phyloP scores from a whole-genome alignment of 371 early-diverging fungal species.

The Rhizopus arrhizus region DNA sequence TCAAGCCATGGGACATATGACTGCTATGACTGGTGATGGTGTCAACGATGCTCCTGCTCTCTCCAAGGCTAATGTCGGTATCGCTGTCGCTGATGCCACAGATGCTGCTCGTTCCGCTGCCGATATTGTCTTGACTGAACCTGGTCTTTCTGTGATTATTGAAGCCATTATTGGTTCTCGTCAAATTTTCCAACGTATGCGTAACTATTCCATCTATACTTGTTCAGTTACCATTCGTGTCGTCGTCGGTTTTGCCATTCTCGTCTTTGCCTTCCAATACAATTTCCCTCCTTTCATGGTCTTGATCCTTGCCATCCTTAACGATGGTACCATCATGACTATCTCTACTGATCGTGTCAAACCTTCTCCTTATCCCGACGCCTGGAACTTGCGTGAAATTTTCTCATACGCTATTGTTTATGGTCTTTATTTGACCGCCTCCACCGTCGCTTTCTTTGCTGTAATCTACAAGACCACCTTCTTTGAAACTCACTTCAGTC shows the following conservation, averaged over 20 bases:
- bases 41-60: conserved; percentile 97
- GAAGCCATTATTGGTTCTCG: conserved; percentile 46
- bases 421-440: conserved; percentile 59
- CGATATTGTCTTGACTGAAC: conserved; percentile 76
- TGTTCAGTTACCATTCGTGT: conserved; percentile 68
- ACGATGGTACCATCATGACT: conserved; percentile 68
- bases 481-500: conserved; percentile 37
- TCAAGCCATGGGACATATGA: conserved; percentile 79
- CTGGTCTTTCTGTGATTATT: conserved; percentile 77
- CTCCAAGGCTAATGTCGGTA: conserved; percentile 46
- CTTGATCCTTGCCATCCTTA: conserved; percentile 62
- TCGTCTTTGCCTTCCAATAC: conserved; percentile 59
- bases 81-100: conserved; percentile 61
- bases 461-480: conserved; percentile 47
- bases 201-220: conserved; percentile 63
- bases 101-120: conserved; percentile 80
- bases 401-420: conserved; percentile 47
- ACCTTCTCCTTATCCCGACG: too few species aligned
- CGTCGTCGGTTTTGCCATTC: conserved; percentile 61
- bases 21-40: conserved; percentile 96
- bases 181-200: conserved; percentile 72
- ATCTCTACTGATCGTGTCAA: conserved; percentile 63
- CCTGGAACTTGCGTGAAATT: too few species aligned
- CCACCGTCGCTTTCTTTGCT: conserved; percentile 58
- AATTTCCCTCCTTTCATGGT: conserved; percentile 70